phyloP scores from a whole-genome alignment of 2,329 filamentous ascomycete genomes.

The Gaeumannomyces sp. region DNA sequence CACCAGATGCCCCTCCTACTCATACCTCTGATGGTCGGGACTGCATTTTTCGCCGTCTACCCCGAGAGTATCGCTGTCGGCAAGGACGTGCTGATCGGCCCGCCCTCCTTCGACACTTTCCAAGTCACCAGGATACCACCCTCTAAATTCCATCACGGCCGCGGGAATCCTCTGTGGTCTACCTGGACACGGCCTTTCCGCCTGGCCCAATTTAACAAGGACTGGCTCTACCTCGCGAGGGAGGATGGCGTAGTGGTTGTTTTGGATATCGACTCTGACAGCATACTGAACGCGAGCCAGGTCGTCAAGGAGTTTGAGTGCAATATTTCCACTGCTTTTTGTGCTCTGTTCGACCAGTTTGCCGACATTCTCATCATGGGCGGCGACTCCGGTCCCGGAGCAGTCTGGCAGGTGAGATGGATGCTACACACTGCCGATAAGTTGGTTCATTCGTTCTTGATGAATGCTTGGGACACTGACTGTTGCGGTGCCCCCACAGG shows the following conservation, averaged over 20 bases:
- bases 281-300: conserved; percentile 47
- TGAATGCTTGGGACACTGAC: background rate
- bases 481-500: conserved; percentile 26
- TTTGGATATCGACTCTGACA: conserved; percentile 58
- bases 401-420: conserved; percentile 60
- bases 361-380: conserved; percentile 76
- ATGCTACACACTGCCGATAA: background rate
- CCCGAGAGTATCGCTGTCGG: conserved; percentile 52
- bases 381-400: conserved; percentile 71
- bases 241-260: conserved; percentile 80
- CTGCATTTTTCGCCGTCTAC: conserved; percentile 64
- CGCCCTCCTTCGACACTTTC: conserved; percentile 41
- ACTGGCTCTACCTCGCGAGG: conserved; percentile 78
- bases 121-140: conserved; percentile 32
- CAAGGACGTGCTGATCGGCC: conserved; percentile 46
- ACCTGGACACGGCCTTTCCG: conserved; percentile 78
- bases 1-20: conserved; percentile 60
- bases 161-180: conserved; percentile 60
- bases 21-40: conserved; percentile 65
- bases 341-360: conserved; percentile 60
- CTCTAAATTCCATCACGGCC: conserved; percentile 42
- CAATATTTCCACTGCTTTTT: conserved; percentile 76
- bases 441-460: background rate
- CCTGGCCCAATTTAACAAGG: conserved; percentile 56
- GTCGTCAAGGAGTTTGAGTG: conserved; percentile 61